Base-by-base conservation (phyloP, 2,329 filamentous ascomycete species). In the Fusarium vanettenii region DNA sequence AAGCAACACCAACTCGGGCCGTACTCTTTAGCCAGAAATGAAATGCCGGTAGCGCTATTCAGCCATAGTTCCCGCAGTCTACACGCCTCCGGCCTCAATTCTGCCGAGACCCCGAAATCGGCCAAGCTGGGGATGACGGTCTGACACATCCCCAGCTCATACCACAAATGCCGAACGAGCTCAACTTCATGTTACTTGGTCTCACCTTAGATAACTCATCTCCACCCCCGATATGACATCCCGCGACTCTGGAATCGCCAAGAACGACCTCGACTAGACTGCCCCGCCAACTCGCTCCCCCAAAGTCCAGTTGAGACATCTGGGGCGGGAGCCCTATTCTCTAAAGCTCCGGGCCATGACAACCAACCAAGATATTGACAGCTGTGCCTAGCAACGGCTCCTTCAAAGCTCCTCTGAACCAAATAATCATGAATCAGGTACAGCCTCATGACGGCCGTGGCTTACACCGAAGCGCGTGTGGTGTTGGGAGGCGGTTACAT, bases 241-340 rank as follows among this genome's bases (percentile, higher is more conserved):
- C 60, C 52, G 61, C 60, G 45, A 25, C 50, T 50, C 67, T 35
- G 64, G 76, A 68, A 73, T 76, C 64, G 43, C 56, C 63, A 72
- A 72, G 72, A 13, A 64, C 55, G 20, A 43, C 45, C 39, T 56
- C 55, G 10, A 25, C 29, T 29, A 31, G n/a, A 63, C 27, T 66
- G 61, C 52, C 64, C 66, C 37, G 65, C 60, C 71, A 72, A 71
- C 72, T 64, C 27, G 35, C 39, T 65, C 60, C 59, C 48, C 55
- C 66, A 64, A 67, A 48, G 22, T 37, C 45, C 14, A 16, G 39
- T 66, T 61, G 67, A 78, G 67, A 72, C 76, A 72, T 60, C 22
- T 39, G 25, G 33, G 57, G 60, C 41, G 50, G 6, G 41, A 52
- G 25, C 18, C 25, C 22, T 60, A 39, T 43, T 50, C 16, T 59